Evolutionary conservation across 495 filamentous ascomycete species (phyloP).

Genomic region (Penicillium coffeae): DNA sequence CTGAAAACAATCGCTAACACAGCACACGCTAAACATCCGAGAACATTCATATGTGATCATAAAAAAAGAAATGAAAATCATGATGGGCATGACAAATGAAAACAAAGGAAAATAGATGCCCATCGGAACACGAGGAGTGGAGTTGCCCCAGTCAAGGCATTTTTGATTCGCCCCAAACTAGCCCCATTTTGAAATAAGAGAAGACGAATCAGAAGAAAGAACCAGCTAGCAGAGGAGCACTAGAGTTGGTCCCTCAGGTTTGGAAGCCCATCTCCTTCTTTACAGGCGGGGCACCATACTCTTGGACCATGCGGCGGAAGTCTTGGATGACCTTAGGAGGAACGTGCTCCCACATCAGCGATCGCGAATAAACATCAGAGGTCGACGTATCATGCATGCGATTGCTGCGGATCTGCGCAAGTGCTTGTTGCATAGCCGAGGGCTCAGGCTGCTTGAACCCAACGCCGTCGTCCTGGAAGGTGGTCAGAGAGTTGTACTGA

Average conservation of each 20-base stretch:
- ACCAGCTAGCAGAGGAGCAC: background rate
- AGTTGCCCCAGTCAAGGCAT: background rate
- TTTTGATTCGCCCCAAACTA: background rate
- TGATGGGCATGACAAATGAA: slow-evolving; percentile 4
- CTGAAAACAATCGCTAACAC: slow-evolving; percentile 6
- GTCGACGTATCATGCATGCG: slow-evolving; percentile 26
- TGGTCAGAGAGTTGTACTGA: slow-evolving; percentile 85
- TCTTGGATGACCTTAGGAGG: slow-evolving; percentile 86
- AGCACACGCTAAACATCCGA: slow-evolving; percentile 4
- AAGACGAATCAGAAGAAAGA: too few species aligned
- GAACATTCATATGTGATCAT: slow-evolving; percentile 3
- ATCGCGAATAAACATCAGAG: slow-evolving; percentile 83
- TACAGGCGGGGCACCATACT: slow-evolving; percentile 35
- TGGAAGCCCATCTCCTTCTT: slow-evolving; percentile 33
- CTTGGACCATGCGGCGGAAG: slow-evolving; percentile 84
- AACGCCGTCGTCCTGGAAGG: slow-evolving; percentile 42
- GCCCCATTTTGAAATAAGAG: background rate
- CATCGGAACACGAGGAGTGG: background rate
- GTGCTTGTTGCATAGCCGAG: slow-evolving; percentile 73
- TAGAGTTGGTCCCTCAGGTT: background rate
- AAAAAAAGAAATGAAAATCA: slow-evolving; percentile 13
- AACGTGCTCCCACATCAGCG: slow-evolving; percentile 91
- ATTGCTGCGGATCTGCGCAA: slow-evolving; percentile 74
- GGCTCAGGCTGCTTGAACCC: slow-evolving; percentile 44
- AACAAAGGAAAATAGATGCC: background rate